Evolutionary conservation across 257 asterid genomes (phyloP).

Genomic region (Mentha longifolia): DNA sequence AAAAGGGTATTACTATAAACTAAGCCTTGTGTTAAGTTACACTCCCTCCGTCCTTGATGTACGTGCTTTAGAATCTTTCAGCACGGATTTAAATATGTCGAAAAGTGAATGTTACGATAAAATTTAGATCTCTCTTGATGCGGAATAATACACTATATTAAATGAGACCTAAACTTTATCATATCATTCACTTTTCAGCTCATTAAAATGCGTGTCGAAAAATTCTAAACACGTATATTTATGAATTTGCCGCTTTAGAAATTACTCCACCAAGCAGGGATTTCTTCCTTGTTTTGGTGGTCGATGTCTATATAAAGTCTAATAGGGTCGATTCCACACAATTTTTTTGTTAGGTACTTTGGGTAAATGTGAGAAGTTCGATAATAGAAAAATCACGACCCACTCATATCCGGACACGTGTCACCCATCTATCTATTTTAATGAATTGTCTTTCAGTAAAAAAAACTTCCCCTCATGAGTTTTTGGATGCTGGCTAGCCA

Average conservation of each 20-base stretch:
- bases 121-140: too few species aligned
- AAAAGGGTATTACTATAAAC: too few species aligned
- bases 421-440: slow-evolving; percentile 12
- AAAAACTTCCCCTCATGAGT: neutral
- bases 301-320: too few species aligned
- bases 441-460: slow-evolving; percentile 29
- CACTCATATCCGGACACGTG: slow-evolving; percentile 35
- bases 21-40: neutral
- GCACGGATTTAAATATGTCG: too few species aligned
- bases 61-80: too few species aligned
- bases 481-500: slow-evolving; percentile 42
- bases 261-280: slow-evolving; percentile 3
- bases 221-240: too few species aligned
- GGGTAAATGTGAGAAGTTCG: slow-evolving; percentile 33
- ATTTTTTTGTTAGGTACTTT: slow-evolving; percentile 17
- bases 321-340: slow-evolving; percentile 26
- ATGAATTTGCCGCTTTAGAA: neutral
- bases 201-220: too few species aligned
- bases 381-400: slow-evolving; percentile 22
- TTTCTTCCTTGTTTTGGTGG: slow-evolving; percentile 35
- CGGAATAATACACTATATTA: too few species aligned
- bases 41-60: too few species aligned
- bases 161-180: too few species aligned
- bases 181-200: too few species aligned
- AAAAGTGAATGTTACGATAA: too few species aligned